Percentiles rank a stretch among this genome's conserved stretches.
Conservation (phyloP, 2,329 filamentous ascomycete genomes). For the Fusarium decemcellulare region DNA sequence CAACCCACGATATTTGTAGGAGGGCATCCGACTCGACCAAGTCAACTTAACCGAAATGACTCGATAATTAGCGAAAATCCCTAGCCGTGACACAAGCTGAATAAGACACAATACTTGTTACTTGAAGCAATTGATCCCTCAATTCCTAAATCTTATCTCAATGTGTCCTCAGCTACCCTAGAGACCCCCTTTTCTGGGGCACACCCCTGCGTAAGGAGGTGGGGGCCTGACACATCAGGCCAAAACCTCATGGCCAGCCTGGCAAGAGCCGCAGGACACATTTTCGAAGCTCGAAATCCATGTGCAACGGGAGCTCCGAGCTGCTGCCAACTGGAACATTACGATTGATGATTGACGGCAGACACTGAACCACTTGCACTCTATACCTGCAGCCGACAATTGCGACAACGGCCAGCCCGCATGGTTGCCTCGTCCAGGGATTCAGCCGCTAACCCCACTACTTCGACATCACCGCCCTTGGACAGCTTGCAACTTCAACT, state of each 20-base stretch:
- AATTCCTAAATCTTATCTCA: not conserved
- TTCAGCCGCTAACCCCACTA: constrained; percentile 48
- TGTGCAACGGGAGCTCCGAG: constrained; percentile 40
- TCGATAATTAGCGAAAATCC: not conserved
- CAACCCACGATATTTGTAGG: not conserved
- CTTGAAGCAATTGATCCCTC: not conserved
- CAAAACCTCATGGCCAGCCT: constrained; percentile 47
- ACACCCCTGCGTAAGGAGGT: constrained; percentile 37
- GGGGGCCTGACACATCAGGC: constrained; percentile 46
- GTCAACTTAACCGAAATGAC: constrained; percentile 7
- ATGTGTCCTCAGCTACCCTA: constrained; percentile 28
- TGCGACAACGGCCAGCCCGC: constrained; percentile 31
- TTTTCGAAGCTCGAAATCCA: constrained; percentile 48
- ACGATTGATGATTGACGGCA: constrained; percentile 41
- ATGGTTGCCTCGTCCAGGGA: constrained; percentile 46
- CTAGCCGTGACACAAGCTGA: not conserved
- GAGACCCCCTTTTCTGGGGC: constrained; percentile 37
- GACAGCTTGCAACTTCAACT: constrained; percentile 49
- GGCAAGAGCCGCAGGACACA: constrained; percentile 49
- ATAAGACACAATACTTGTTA: not conserved
- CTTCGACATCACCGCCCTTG: constrained; percentile 47
- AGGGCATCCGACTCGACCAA: not conserved
- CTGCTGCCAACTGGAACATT: constrained; percentile 30
- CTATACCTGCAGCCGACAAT: not conserved
- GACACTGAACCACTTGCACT: not conserved